phyloP scores from a whole-genome alignment of 352 stramenopile species.

The Pythium sp. region DNA sequence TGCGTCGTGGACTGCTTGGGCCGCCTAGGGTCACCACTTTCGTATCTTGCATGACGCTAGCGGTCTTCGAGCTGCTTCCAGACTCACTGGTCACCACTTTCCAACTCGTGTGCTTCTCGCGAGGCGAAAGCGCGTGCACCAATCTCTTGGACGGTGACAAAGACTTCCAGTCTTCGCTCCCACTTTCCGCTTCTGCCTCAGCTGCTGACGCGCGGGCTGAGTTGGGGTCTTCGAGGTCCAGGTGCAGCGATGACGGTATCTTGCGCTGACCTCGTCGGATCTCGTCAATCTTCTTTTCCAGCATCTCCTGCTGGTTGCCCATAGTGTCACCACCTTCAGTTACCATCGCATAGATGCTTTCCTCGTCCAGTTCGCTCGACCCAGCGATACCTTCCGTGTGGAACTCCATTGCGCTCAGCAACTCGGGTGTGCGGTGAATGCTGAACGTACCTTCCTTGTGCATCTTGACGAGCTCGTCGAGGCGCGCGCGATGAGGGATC shows the following conservation, averaged over 20 bases:
- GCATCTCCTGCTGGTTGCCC: constrained; percentile 33
- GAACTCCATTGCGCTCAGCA: constrained; percentile 63
- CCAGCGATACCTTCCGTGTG: constrained; percentile 65
- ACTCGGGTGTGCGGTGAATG: constrained; percentile 65
- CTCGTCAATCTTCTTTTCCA: constrained; percentile 59
- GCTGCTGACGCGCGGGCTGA: constrained; percentile 16
- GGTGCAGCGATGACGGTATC: constrained; percentile 30
- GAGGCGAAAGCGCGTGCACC: constrained; percentile 44
- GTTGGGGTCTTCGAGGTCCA: constrained; percentile 32
- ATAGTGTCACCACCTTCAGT: constrained; percentile 20
- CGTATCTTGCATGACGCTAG: not conserved
- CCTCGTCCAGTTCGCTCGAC: constrained; percentile 34
- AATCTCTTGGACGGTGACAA: constrained; percentile 50
- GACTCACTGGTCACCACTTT: constrained; percentile 34
- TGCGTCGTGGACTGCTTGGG: constrained; percentile 37
- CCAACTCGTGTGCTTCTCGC: constrained; percentile 61
- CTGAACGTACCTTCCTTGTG: constrained; percentile 77
- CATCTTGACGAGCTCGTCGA: constrained; percentile 71
- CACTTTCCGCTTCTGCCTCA: constrained; percentile 19
- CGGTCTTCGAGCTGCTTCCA: not conserved
- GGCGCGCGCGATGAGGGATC: constrained; percentile 43
- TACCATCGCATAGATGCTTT: constrained; percentile 32
- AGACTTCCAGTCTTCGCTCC: constrained; percentile 38
- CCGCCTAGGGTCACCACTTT: not conserved
- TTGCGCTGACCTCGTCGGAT: constrained; percentile 62